Evolutionary conservation across 345 rosid species (phyloP).

Genomic region (Angophora floribunda): DNA sequence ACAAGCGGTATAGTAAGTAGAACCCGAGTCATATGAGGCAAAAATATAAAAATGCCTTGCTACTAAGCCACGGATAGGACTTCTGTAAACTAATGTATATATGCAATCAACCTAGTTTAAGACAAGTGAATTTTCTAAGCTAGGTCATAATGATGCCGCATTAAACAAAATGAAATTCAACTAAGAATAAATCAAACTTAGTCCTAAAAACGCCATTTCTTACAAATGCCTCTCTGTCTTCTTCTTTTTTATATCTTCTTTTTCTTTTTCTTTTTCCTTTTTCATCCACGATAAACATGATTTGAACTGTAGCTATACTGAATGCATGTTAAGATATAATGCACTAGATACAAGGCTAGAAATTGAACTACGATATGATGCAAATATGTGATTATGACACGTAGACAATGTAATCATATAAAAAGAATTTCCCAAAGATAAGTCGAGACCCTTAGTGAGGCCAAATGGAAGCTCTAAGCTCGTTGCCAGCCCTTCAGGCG

Average conservation of each 20-base stretch:
- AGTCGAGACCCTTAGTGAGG: background rate
- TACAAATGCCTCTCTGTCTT: background rate
- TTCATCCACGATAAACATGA: no score
- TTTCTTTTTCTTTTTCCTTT: no score
- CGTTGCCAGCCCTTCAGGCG: background rate
- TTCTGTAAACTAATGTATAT: rapidly evolving
- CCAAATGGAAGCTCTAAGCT: background rate
- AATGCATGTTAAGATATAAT: no score
- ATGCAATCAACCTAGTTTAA: background rate
- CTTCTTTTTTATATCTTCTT: no score
- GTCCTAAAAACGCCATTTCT: background rate
- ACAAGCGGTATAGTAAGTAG: background rate
- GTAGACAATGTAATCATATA: no score
- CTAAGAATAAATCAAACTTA: background rate
- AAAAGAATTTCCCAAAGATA: background rate
- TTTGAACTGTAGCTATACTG: no score
- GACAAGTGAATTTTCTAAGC: background rate
- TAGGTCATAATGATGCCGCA: background rate
- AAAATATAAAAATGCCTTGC: background rate
- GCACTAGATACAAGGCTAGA: no score
- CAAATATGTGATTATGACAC: no score
- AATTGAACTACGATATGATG: no score
- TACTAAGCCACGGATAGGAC: background rate
- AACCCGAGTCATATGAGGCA: background rate
- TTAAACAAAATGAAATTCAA: background rate